These are phyloP conservation scores for Plenodomus tracheiphilus DNA, from an alignment of 2,329 filamentous ascomycete genomes.

Conservation along the genomic window DNA sequence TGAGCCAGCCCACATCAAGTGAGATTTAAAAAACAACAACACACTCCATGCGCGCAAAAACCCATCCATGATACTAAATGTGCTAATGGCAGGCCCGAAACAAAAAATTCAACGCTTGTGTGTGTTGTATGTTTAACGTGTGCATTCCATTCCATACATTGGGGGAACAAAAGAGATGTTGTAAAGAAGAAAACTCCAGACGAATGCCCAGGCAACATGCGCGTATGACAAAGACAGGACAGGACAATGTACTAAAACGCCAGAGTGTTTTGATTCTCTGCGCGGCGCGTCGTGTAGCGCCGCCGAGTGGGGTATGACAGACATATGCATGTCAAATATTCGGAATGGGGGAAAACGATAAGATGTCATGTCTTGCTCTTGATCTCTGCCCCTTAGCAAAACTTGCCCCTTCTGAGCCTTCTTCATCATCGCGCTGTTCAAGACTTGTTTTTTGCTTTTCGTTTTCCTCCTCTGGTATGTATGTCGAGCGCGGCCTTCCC, in stretches of 20 bases:
- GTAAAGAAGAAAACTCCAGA: neutral
- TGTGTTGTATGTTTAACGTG: neutral
- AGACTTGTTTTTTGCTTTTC: neutral
- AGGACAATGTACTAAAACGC: neutral
- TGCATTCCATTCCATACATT: neutral
- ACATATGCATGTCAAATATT: neutral
- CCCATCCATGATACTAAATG: no score
- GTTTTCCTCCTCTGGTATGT: neutral
- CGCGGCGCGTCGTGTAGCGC: neutral
- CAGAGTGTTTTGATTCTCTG: neutral
- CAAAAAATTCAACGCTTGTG: neutral
- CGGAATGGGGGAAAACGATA: no score
- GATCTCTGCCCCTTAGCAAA: neutral
- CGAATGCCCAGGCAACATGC: neutral
- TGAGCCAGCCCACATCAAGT: no score
- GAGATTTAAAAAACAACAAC: no score
- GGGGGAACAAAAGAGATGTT: no score
- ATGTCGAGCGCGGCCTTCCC: neutral
- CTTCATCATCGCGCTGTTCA: neutral
- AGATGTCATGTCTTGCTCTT: no score
- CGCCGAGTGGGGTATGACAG: neutral
- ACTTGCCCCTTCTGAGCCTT: neutral
- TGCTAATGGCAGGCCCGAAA: no score
- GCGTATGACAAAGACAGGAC: neutral
- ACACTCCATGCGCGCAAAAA: no score